Evolutionary conservation across 2,329 filamentous ascomycete genomes (phyloP).

Genomic region (Didymella segeticola): DNA sequence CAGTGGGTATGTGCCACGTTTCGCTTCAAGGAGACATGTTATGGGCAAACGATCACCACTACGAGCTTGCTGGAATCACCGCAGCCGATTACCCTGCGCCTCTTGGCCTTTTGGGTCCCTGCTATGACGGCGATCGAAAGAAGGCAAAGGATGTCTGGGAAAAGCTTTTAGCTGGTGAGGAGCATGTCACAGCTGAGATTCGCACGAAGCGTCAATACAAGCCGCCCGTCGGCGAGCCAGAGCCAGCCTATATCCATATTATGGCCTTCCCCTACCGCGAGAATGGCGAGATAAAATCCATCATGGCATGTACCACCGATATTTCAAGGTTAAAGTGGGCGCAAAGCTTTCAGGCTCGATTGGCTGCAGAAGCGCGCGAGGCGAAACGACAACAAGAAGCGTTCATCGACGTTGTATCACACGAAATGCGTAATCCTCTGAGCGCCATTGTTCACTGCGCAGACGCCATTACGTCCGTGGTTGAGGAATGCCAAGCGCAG

Average conservation of each 20-base stretch:
- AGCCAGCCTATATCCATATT: constrained; percentile 42
- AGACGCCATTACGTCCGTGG: constrained; percentile 50
- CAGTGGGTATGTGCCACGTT: constrained; percentile 44
- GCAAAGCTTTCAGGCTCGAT: constrained; percentile 46
- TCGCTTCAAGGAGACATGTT: constrained; percentile 39
- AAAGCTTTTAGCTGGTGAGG: constrained; percentile 29
- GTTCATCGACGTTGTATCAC: constrained; percentile 50
- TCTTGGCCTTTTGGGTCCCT: constrained; percentile 36
- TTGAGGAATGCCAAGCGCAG: constrained; percentile 39
- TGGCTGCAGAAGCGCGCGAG: constrained; percentile 48
- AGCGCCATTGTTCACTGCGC: constrained; percentile 55
- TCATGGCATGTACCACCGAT: constrained; percentile 50
- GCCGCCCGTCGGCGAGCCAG: constrained; percentile 38
- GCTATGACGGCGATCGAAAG: constrained; percentile 34
- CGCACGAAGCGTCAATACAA: constrained; percentile 41
- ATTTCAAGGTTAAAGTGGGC: constrained; percentile 50
- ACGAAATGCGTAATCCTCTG: constrained; percentile 57
- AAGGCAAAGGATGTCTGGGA: constrained; percentile 37
- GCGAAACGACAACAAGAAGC: constrained; percentile 49
- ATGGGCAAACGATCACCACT: constrained; percentile 47
- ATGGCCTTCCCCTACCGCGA: constrained; percentile 45
- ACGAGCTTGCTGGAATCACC: constrained; percentile 32
- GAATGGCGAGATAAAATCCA: constrained; percentile 37
- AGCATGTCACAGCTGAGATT: constrained; percentile 37
- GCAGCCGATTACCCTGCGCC: constrained; percentile 23